phyloP scores from a whole-genome alignment of 148 eudicot species.

The Spergularia bocconei region DNA sequence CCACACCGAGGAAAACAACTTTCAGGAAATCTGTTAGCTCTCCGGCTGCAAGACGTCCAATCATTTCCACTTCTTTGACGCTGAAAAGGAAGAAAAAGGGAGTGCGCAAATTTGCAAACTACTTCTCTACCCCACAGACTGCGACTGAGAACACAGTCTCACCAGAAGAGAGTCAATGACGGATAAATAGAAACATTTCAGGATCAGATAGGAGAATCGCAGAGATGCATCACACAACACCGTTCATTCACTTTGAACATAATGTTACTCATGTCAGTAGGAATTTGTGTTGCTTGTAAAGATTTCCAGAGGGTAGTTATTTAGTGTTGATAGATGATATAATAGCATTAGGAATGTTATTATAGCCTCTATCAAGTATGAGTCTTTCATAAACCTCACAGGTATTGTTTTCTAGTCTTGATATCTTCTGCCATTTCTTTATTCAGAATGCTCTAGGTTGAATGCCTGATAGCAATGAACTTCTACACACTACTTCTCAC shows the following conservation, averaged over 20 bases:
- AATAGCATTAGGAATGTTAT: constrained; percentile 3
- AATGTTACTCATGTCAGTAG: no score
- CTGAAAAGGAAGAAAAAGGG: constrained; percentile 53
- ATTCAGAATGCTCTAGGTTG: not conserved
- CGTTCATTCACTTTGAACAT: no score
- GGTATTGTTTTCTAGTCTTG: not conserved
- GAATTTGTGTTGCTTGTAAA: constrained; percentile 5
- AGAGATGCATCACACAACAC: not conserved
- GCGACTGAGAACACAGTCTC: constrained; percentile 25
- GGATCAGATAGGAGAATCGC: not conserved
- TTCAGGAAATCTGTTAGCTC: constrained; percentile 42
- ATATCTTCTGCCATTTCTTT: not conserved
- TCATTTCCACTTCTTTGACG: constrained; percentile 40
- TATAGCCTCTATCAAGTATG: constrained; percentile 4
- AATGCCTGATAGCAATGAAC: not conserved
- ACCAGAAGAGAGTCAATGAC: constrained; percentile 21
- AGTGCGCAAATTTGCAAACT: constrained; percentile 49
- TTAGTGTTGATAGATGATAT: constrained; percentile 4
- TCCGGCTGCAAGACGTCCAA: constrained; percentile 40
- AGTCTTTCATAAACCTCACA: not conserved
- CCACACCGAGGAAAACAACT: constrained; percentile 49
- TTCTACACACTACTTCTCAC: not conserved
- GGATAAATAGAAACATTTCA: not conserved
- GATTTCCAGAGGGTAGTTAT: not conserved
- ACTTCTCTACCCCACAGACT: constrained; percentile 37